Conservation (phyloP, 257 asterid species). For the Fraxinus quadrangulata region DNA sequence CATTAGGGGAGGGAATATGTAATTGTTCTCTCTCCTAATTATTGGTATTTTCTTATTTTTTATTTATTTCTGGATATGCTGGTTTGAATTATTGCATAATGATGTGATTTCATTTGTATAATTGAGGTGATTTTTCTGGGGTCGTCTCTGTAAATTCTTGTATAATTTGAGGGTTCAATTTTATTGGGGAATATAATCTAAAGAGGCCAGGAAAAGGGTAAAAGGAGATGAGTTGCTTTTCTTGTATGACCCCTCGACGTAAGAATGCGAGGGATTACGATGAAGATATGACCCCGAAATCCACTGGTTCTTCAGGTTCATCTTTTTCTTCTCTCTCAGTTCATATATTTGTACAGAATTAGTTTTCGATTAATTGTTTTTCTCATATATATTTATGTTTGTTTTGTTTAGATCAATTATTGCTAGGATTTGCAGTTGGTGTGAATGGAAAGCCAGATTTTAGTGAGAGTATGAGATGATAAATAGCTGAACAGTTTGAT, state of each 20-base stretch:
- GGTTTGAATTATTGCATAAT: constrained; percentile 12
- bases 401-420: constrained; percentile 5
- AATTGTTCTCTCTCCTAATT: constrained; percentile 35
- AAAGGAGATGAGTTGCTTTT: constrained; percentile 68
- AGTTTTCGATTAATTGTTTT: constrained; percentile 5
- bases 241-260: constrained; percentile 59
- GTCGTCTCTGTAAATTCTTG: constrained; percentile 16
- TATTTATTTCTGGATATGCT: neutral
- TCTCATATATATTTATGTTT: constrained; percentile 2
- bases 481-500: neutral
- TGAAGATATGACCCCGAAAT: constrained; percentile 52
- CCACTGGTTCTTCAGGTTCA: constrained; percentile 50
- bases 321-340: neutral
- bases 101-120: constrained; percentile 23
- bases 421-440: constrained; percentile 36
- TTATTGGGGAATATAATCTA: constrained; percentile 5
- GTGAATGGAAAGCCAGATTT: constrained; percentile 39
- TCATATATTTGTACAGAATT: neutral
- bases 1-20: constrained; percentile 33
- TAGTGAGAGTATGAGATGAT: constrained; percentile 38
- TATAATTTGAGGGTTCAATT: constrained; percentile 23
- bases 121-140: constrained; percentile 25
- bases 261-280: constrained; percentile 62
- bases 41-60: neutral
- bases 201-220: neutral